A percentile compares a stretch with the other conserved stretches of the same genome.
These are phyloP conservation scores for Yamagishiella unicocca DNA, from an alignment of 139 green algal genomes.

Conservation along the genomic window DNA sequence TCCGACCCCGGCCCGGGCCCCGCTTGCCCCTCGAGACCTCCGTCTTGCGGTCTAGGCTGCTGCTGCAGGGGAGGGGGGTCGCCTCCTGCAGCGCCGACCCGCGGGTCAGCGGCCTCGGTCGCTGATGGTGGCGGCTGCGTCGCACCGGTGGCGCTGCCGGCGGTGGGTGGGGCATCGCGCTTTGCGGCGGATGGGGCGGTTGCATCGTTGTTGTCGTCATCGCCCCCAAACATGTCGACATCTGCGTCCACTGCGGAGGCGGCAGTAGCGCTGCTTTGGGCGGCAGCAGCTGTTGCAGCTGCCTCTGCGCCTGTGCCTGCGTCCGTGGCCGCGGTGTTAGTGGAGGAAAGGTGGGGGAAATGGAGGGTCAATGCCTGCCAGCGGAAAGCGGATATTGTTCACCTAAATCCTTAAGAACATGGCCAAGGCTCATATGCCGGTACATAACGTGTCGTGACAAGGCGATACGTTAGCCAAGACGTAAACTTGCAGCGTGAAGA, in stretches of 20 bases:
- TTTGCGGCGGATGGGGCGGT: too few species aligned
- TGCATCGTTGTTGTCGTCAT: not conserved
- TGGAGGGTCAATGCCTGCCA: too few species aligned
- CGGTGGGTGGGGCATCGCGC: not conserved
- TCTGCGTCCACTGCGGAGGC: not conserved
- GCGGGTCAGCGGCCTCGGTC: not conserved
- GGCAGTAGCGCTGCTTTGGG: not conserved
- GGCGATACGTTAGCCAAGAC: too few species aligned
- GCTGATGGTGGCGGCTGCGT: not conserved
- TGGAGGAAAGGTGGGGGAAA: too few species aligned
- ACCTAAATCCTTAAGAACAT: too few species aligned
- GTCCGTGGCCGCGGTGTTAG: not conserved
- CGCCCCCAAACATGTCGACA: slow-evolving; percentile 27
- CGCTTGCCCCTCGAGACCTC: not conserved
- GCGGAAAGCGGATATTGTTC: too few species aligned
- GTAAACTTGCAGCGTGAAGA: too few species aligned
- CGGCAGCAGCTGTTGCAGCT: not conserved
- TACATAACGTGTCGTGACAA: too few species aligned
- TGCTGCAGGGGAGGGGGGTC: not conserved
- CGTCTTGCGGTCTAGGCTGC: too few species aligned
- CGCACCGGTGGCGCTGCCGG: not conserved
- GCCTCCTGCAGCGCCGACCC: too few species aligned
- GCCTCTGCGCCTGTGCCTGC: not conserved
- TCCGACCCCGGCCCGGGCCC: not conserved
- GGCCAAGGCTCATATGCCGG: too few species aligned